phyloP scores from a whole-genome alignment of 768 basidiomycete species.

The Austroboletus festivus region DNA sequence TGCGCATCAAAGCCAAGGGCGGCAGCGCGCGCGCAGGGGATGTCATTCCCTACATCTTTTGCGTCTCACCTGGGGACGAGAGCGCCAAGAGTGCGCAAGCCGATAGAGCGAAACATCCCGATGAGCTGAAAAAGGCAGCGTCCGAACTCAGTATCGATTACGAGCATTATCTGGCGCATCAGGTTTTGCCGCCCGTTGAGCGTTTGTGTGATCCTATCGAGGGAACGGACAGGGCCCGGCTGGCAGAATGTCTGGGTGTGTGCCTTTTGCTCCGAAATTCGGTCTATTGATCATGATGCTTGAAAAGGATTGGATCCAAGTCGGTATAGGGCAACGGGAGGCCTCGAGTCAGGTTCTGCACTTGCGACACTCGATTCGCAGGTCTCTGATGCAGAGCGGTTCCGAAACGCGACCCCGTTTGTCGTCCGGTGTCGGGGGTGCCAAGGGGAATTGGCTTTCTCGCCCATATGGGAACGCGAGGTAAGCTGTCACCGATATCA shows the following conservation, averaged over 20 bases:
- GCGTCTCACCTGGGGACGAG: constrained; percentile 71
- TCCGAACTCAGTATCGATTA: constrained; percentile 78
- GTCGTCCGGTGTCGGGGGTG: constrained; percentile 77
- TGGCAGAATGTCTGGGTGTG: no score
- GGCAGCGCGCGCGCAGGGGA: constrained; percentile 81
- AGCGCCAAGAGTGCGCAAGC: constrained; percentile 75
- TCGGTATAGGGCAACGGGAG: constrained; percentile 45
- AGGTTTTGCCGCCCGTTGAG: constrained; percentile 92
- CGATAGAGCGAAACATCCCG: constrained; percentile 89
- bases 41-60: constrained; percentile 96
- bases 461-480: constrained; percentile 55
- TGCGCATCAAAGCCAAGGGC: constrained; percentile 84
- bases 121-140: constrained; percentile 75
- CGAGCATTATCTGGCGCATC: constrained; percentile 86
- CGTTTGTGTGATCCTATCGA: constrained; percentile 95
- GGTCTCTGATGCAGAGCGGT: constrained; percentile 83
- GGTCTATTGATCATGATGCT: constrained; percentile 2
- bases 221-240: constrained; percentile 85
- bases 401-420: constrained; percentile 71
- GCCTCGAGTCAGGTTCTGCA: constrained; percentile 51
- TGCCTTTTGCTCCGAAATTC: no score
- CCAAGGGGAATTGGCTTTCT: constrained; percentile 53
- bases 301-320: constrained; percentile 59
- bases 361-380: constrained; percentile 87
- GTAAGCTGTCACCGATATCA: constrained; percentile 34